phyloP scores from a whole-genome alignment of 2,329 filamentous ascomycete species.

The Aspergillus bombycis region DNA sequence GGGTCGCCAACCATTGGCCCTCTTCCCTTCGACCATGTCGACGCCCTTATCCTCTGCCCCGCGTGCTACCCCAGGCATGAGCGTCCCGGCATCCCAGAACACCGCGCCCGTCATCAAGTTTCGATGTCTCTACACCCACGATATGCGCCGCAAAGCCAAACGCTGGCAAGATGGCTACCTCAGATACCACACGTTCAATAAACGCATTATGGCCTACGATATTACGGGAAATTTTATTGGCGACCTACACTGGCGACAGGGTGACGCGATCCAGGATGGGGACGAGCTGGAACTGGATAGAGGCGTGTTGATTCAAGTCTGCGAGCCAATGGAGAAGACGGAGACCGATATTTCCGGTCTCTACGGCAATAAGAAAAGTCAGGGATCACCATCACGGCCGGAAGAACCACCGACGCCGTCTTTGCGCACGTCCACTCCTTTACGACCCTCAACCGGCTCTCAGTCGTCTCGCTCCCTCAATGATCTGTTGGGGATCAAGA shows the following conservation, averaged over 20 bases:
- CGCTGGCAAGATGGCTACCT: slow-evolving; percentile 91
- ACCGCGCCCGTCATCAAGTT: slow-evolving; percentile 80
- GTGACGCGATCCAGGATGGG: slow-evolving; percentile 72
- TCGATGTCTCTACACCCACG: slow-evolving; percentile 83
- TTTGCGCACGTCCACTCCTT: slow-evolving; percentile 41
- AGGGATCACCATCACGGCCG: slow-evolving; percentile 31
- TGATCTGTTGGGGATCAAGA: slow-evolving; percentile 67
- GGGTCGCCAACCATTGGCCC: slow-evolving; percentile 17
- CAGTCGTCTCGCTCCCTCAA: slow-evolving; percentile 62
- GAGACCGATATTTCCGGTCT: slow-evolving; percentile 79
- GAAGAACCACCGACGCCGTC: slow-evolving; percentile 44
- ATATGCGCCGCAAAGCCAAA: slow-evolving; percentile 84
- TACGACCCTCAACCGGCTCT: slow-evolving; percentile 31
- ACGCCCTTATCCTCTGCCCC: slow-evolving; percentile 6
- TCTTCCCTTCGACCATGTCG: slow-evolving; percentile 9
- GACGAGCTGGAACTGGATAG: slow-evolving; percentile 82
- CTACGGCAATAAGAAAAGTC: slow-evolving; percentile 66
- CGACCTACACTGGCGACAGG: slow-evolving; percentile 78
- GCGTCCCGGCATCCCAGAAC: slow-evolving; percentile 58
- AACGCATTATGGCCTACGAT: slow-evolving; percentile 87
- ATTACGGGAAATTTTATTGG: slow-evolving; percentile 78
- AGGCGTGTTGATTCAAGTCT: slow-evolving; percentile 77
- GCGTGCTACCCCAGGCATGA: slow-evolving; percentile 10
- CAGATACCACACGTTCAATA: slow-evolving; percentile 89
- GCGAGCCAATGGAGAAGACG: slow-evolving; percentile 70